Conservation (phyloP, 441 rosid species). For the Cnidoscolus chayamansa region DNA sequence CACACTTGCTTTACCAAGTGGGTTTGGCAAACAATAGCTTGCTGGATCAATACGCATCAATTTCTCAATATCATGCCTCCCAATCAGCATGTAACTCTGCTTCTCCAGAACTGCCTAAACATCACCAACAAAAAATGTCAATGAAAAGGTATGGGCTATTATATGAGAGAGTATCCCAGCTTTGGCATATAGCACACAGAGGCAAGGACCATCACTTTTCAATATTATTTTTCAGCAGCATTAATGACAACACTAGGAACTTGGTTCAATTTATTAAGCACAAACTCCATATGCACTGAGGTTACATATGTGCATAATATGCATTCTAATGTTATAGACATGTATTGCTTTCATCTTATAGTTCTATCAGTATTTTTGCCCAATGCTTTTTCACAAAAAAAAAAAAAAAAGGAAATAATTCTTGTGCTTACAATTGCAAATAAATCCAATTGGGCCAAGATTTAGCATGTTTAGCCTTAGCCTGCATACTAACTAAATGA, state of each 20-base stretch:
- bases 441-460: background rate
- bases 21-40: conserved; percentile 71
- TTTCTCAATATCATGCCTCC: conserved; percentile 95
- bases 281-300: background rate
- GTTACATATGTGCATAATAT: background rate
- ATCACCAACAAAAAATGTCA: conserved; percentile 9
- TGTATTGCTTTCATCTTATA: background rate
- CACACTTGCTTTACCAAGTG: conserved; percentile 41
- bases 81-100: conserved; percentile 96
- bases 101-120: conserved; percentile 95
- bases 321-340: background rate
- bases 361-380: background rate
- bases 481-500: no score
- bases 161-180: background rate
- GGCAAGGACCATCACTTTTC: no score
- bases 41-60: conserved; percentile 86
- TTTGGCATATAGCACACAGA: no score
- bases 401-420: background rate
- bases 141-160: background rate
- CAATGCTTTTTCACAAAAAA: background rate
- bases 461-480: background rate
- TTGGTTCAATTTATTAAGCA: background rate
- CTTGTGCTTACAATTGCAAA: background rate
- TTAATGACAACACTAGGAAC: background rate
- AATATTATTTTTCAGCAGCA: conserved; percentile 1